Evolutionary conservation across 441 rosid genomes (phyloP), one percentile per base, ranked within the genome.

Genomic region (Jatropha multifida): DNA sequence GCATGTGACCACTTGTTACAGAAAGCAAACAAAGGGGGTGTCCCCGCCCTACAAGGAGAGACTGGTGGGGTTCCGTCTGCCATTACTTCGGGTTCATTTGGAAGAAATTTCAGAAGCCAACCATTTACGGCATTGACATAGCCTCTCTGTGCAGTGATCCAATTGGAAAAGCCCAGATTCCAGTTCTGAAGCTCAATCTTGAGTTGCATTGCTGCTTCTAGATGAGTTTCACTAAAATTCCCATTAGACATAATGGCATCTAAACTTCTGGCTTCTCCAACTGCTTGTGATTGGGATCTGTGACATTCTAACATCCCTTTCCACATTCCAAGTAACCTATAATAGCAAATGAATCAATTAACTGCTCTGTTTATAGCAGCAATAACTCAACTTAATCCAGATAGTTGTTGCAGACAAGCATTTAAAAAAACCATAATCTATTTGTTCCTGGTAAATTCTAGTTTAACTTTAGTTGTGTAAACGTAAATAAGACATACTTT

Each of bases 291-390:
- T 81, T 92, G 99, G 82, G 65, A 79, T 23, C 72, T 90, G 80
- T 95, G 98, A 78, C 95, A 92, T 58, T 90, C 97, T 54, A 84
- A 85, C 97, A 95, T 92, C 3, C 80, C 67, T 86, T 82, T 90
- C 98, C 99, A 95, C 99, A 95, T 95, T 78, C 83, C 83, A 42
- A 86, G 83, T 60, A 93, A 85, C 90, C 98, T 96, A 75, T 49
- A 73, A 61, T 72, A 62, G 74, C 48, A 72, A 38, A 27, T 8
- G 5, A 37, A 59, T 12, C 17, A 11, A 52, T 8, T 32, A 32
- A 32, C 2, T 32, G 32, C 32, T 32, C 32, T 32, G 32, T 32
- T 32, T 32, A 32, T 32, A 32, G 32, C 32, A 32, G 32, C 32
- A 32, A 32, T 32, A 32, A 32, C 32, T 0, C 0, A 32, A 32